Evolutionary conservation across 345 rosid genomes (phyloP).

Genomic region (Heritiera fomes): DNA sequence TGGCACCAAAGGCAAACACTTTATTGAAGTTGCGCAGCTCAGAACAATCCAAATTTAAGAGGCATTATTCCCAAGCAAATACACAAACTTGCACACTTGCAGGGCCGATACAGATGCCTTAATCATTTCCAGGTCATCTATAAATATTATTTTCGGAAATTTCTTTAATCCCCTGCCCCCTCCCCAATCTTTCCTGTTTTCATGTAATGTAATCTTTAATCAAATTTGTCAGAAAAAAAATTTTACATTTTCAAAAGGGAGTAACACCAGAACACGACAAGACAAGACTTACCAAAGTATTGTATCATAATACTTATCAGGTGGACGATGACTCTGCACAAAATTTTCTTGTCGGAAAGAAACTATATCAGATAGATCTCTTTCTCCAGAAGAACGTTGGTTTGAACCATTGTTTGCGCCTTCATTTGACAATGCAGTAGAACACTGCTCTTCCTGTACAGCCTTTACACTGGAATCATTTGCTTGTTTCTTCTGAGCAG

Average conservation of each 20-base stretch:
- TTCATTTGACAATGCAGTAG: conserved; percentile 24
- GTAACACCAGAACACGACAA: not conserved
- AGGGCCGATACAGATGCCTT: not conserved
- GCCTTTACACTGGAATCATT: conserved; percentile 32
- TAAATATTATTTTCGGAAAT: not conserved
- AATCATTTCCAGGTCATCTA: not conserved
- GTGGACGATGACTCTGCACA: conserved; percentile 42
- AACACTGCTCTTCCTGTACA: conserved; percentile 28
- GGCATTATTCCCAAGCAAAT: not conserved
- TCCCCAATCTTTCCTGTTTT: not conserved
- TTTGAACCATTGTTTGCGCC: conserved; percentile 29
- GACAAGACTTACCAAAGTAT: conserved; percentile 64
- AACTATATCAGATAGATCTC: conserved; percentile 55
- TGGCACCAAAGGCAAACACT: not conserved
- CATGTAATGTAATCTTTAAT: not conserved
- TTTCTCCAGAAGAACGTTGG: conserved; percentile 26
- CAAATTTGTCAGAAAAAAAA: not conserved
- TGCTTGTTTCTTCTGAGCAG: conserved; percentile 29
- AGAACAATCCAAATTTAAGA: not conserved
- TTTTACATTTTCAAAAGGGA: not conserved
- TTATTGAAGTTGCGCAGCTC: not conserved
- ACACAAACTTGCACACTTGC: not conserved
- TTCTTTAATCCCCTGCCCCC: not conserved
- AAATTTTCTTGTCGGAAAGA: conserved; percentile 81
- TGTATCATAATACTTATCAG: conserved; percentile 60